phyloP scores from a whole-genome alignment of 2,329 filamentous ascomycete genomes.

The Alternaria brassicae region DNA sequence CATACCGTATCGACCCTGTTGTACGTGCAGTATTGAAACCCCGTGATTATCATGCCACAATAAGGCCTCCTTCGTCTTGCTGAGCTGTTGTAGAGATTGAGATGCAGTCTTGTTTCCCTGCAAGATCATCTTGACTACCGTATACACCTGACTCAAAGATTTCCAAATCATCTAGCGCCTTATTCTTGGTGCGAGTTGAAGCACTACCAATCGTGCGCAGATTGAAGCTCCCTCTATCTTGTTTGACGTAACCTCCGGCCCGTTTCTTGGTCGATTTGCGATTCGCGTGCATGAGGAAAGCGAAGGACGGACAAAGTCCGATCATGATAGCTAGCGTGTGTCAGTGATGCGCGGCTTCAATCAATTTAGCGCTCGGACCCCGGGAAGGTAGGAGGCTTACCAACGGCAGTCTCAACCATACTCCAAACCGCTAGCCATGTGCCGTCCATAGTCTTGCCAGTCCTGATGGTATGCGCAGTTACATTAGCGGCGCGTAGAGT shows the following conservation, averaged over 20 bases:
- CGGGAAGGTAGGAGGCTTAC: slow-evolving; percentile 21
- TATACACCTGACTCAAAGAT: background rate
- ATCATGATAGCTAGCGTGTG: background rate
- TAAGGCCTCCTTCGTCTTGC: background rate
- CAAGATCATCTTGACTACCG: background rate
- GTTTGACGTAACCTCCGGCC: too few species aligned
- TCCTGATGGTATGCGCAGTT: background rate
- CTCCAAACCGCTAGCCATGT: too few species aligned
- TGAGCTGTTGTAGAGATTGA: background rate
- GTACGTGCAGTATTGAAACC: too few species aligned
- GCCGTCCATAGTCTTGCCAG: too few species aligned
- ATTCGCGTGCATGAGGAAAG: background rate
- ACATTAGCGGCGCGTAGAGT: too few species aligned
- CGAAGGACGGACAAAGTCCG: background rate
- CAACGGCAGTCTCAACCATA: background rate
- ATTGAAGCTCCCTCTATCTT: background rate
- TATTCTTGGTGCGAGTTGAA: background rate
- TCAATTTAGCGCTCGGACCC: background rate
- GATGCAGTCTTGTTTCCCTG: background rate
- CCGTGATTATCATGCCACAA: background rate
- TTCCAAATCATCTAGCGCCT: background rate
- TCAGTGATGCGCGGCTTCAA: background rate
- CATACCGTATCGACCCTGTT: background rate
- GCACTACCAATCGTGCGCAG: background rate
- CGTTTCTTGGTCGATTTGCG: background rate